Conservation (phyloP, 805 yeast genomes). For the Lipomyces oligophaga region DNA sequence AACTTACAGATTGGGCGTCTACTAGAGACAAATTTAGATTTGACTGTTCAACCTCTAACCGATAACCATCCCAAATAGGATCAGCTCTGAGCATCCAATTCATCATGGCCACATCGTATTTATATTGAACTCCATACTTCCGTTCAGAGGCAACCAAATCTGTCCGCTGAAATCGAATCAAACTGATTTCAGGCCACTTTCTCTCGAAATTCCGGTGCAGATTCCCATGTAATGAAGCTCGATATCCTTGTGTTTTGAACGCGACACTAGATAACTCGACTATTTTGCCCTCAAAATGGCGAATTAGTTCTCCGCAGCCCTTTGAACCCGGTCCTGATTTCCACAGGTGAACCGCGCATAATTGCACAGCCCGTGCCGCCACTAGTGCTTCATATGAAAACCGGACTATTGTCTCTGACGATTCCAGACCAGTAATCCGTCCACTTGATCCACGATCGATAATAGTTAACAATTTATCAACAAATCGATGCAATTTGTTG, state of each 20-base stretch:
- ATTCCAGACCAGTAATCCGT: conserved; percentile 17
- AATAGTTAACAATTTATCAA: conserved; percentile 9
- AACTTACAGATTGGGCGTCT: conserved; percentile 53
- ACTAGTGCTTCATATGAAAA: conserved; percentile 55
- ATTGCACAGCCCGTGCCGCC: conserved; percentile 66
- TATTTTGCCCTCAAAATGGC: conserved; percentile 24
- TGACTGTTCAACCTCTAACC: conserved; percentile 52
- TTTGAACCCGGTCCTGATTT: conserved; percentile 44
- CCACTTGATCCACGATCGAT: conserved; percentile 14
- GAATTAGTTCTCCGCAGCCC: conserved; percentile 23
- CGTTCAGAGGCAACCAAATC: conserved; percentile 39
- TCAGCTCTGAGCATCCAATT: conserved; percentile 52
- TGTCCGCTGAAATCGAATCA: conserved; percentile 54
- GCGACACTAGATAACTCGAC: conserved; percentile 35
- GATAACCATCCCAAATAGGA: conserved; percentile 47
- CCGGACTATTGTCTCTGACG: conserved; percentile 13
- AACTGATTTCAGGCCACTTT: conserved; percentile 46
- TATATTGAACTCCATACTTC: conserved; percentile 50
- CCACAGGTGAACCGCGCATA: conserved; percentile 67
- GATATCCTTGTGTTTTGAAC: conserved; percentile 47
- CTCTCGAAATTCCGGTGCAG: conserved; percentile 46
- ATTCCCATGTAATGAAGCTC: conserved; percentile 46
- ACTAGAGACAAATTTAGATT: conserved; percentile 62
- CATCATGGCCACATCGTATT: conserved; percentile 60
- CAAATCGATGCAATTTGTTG: conserved; percentile 3